Conservation (phyloP, 1,284 basidiomycete genomes). For the Ceraceosorus bombacis region DNA sequence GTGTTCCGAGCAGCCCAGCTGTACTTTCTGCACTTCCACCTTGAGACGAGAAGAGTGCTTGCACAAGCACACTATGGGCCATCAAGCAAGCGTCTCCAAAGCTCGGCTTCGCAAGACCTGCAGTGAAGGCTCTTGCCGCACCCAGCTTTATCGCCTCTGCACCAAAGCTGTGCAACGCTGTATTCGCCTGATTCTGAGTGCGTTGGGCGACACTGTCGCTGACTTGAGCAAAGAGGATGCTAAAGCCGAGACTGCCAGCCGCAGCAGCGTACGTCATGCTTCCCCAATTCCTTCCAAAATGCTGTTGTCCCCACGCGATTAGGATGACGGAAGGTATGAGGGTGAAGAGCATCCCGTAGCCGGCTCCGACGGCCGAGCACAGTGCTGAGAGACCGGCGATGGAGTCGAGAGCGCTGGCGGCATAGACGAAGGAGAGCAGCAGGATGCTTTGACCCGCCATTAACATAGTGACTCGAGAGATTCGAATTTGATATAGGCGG, state of each 20-base stretch:
- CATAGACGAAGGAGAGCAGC: constrained; percentile 8
- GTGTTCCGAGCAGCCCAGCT: background rate
- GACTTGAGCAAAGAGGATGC: constrained; percentile 18
- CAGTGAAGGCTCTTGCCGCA: too few relatives aligned
- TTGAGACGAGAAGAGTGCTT: background rate
- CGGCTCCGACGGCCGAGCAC: constrained; percentile 10
- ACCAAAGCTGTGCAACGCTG: too few relatives aligned
- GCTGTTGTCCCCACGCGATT: constrained; percentile 8
- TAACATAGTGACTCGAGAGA: constrained; percentile 15
- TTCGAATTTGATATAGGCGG: background rate
- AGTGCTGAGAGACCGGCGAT: constrained; percentile 8
- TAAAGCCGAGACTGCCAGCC: constrained; percentile 13
- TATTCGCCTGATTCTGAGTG: too few relatives aligned
- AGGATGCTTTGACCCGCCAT: constrained; percentile 11
- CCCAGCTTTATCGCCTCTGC: too few relatives aligned
- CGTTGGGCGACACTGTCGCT: constrained; percentile 1
- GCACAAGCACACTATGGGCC: background rate
- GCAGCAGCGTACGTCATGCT: constrained; percentile 16
- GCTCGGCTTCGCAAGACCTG: too few relatives aligned
- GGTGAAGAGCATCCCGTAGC: constrained; percentile 19
- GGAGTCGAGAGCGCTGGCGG: constrained; percentile 7
- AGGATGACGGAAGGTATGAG: constrained; percentile 15
- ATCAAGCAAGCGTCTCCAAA: constrained; percentile 2
- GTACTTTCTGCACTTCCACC: background rate
- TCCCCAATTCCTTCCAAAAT: constrained; percentile 22